Evolutionary conservation across 768 basidiomycete genomes (phyloP), one percentile per base, ranked within the genome.

Genomic region (Boletus huronensis): DNA sequence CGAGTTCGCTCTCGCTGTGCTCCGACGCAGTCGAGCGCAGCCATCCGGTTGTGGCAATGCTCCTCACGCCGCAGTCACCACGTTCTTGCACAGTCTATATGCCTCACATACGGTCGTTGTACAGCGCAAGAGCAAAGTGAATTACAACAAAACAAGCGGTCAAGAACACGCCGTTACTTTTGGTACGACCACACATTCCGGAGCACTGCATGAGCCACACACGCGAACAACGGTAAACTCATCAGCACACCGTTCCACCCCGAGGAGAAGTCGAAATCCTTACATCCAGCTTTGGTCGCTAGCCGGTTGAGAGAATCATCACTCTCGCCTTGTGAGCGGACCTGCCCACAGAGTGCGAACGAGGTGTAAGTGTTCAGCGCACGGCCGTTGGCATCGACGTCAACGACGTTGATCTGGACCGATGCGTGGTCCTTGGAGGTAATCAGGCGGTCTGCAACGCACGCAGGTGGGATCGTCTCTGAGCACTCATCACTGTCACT

Each of bases 351-450:
- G 53, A 99, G 85, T 41, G 95, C 97, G 69, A 98, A 97, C 54
- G 93, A 90, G 55, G 93, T 94, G 57, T 84, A 83, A 45, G 89
- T 89, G 68, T 72, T 70, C 63, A 89, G 73, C 16, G 91, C 91
- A 64, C 82, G 83, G 70, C 94, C 95, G 50, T 83, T 83, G 62
- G 87, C 83, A 70, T 98, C 95, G 68, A 99, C 97, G 67, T 98
- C 96, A 57, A 81, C 89, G 64, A 99, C 81, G 75, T 85, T 89
- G 74, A 99, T 87, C 73, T 99, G 97, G 69, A 99, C 94, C 31
- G 95, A 97, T 34, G 97, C 96, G 72, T 98, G 93, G 77, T 99
- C 97, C 79, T 98, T 98, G 65, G 96, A 91, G 61, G 90, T 98
- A 78, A 99, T 98, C 69, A 99, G 81, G 64, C 96, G 93, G 85